Conservation (phyloP, 1,139 yeast genomes). For the Hansenula sp. region DNA sequence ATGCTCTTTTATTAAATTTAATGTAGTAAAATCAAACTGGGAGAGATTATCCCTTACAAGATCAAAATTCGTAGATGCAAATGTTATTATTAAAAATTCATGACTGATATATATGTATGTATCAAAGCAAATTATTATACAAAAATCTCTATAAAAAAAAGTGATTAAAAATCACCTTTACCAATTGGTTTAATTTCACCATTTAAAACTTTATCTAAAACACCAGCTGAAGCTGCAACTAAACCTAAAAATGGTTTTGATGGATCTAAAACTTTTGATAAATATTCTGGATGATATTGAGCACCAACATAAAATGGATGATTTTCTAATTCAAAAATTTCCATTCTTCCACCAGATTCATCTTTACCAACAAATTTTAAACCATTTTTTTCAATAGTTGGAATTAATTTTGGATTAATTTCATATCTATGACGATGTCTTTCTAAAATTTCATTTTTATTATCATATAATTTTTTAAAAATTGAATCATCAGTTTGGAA, state of each 20-base stretch:
- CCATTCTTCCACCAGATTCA: conserved; percentile 89
- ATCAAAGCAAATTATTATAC: background rate
- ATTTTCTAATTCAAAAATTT: conserved; percentile 70
- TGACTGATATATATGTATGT: background rate
- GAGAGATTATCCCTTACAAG: background rate
- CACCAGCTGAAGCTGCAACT: conserved; percentile 88
- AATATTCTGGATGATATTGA: conserved; percentile 97
- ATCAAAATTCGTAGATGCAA: background rate
- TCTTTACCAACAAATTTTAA: conserved; percentile 90
- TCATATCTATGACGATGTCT: conserved; percentile 99
- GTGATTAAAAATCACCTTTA: conserved; percentile 23
- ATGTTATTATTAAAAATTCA: conserved; percentile 1
- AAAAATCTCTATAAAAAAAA: background rate
- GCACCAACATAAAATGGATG: conserved; percentile 95
- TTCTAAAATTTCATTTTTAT: conserved; percentile 65
- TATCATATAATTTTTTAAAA: conserved; percentile 79
- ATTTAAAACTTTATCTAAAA: conserved; percentile 55
- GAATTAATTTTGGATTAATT: conserved; percentile 81
- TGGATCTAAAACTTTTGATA: conserved; percentile 94
- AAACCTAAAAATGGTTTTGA: conserved; percentile 95
- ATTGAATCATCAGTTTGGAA: conserved; percentile 64
- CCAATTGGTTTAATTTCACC: conserved; percentile 24
- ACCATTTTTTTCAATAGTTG: conserved; percentile 68
- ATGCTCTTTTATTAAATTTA: background rate
- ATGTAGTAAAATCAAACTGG: background rate